A percentile compares a stretch with the other conserved stretches of the same genome.
These are phyloP conservation scores for Ramaria sp. DNA, from an alignment of 768 basidiomycete genomes.

Conservation along the genomic window DNA sequence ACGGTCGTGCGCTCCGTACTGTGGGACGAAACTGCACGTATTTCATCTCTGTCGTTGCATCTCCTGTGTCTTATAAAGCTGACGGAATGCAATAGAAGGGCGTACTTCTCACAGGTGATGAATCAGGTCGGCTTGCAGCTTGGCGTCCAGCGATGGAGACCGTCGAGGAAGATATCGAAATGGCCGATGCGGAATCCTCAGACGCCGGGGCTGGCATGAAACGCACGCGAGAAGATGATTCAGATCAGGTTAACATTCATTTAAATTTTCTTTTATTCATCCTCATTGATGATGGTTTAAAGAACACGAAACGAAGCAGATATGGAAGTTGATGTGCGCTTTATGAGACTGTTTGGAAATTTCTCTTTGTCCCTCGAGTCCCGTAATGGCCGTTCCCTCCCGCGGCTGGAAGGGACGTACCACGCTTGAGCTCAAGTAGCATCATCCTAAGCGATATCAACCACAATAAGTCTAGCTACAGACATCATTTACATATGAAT, in stretches of 20 bases:
- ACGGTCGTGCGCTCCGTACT: conserved; percentile 15
- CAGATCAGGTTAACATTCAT: background rate
- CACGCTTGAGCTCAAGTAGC: too few relatives aligned
- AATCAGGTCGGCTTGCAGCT: conserved; percentile 11
- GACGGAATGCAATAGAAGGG: conserved; percentile 2
- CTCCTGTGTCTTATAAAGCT: background rate
- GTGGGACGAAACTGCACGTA: conserved; percentile 10
- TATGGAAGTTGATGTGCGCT: background rate
- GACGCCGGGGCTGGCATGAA: background rate
- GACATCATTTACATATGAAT: too few relatives aligned
- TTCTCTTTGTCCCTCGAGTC: too few relatives aligned
- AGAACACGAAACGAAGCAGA: conserved; percentile 4
- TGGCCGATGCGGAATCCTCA: background rate
- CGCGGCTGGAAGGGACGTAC: too few relatives aligned
- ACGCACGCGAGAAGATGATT: conserved; percentile 2
- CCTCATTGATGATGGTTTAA: background rate
- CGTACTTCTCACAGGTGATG: conserved; percentile 14
- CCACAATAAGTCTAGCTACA: too few relatives aligned
- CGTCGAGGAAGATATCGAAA: conserved; percentile 5
- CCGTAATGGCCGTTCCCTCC: too few relatives aligned
- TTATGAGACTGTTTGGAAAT: too few relatives aligned
- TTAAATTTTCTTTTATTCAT: background rate
- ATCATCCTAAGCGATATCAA: too few relatives aligned
- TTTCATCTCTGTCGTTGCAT: background rate
- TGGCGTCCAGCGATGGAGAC: conserved; percentile 5